phyloP scores from a whole-genome alignment of 805 yeast species.

The Candida patagonica region DNA sequence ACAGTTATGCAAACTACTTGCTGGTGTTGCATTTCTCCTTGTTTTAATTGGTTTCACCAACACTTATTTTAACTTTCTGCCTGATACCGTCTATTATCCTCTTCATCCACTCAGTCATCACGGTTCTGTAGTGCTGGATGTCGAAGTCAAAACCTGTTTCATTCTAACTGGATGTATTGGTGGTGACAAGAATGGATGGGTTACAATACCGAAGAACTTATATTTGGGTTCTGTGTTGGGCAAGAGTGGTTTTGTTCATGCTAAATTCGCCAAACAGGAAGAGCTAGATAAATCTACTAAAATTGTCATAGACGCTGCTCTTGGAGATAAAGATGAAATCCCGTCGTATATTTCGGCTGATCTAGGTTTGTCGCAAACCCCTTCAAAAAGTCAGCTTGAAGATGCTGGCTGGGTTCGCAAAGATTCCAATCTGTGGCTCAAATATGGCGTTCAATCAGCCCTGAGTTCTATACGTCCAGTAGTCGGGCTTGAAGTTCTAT shows the following conservation, averaged over 20 bases:
- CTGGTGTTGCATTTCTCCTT: slow-evolving; percentile 6
- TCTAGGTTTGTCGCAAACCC: background rate
- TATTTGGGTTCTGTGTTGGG: slow-evolving; percentile 35
- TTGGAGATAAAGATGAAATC: slow-evolving; percentile 7
- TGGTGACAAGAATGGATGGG: slow-evolving; percentile 32
- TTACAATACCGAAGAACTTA: slow-evolving; percentile 39
- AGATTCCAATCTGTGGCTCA: slow-evolving; percentile 50
- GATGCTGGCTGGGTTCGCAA: slow-evolving; percentile 20
- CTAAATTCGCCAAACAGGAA: slow-evolving; percentile 17
- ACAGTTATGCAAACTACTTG: slow-evolving; percentile 10
- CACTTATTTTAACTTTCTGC: slow-evolving; percentile 29
- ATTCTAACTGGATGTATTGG: slow-evolving; percentile 15
- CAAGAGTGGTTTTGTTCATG: slow-evolving; percentile 32
- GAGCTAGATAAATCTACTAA: slow-evolving; percentile 9
- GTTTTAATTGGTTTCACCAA: slow-evolving; percentile 33
- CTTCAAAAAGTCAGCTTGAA: background rate
- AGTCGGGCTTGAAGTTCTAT: slow-evolving; percentile 58
- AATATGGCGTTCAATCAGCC: slow-evolving; percentile 31
- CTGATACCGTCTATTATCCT: slow-evolving; percentile 26
- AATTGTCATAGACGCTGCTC: slow-evolving; percentile 13
- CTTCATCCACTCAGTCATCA: slow-evolving; percentile 36
- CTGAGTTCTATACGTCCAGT: slow-evolving; percentile 32
- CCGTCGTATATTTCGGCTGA: slow-evolving; percentile 18
- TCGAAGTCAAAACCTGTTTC: slow-evolving; percentile 31
- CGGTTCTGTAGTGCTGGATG: slow-evolving; percentile 35